Base-by-base conservation (phyloP, 805 yeast genomes). In the Candida dajiaensis region DNA sequence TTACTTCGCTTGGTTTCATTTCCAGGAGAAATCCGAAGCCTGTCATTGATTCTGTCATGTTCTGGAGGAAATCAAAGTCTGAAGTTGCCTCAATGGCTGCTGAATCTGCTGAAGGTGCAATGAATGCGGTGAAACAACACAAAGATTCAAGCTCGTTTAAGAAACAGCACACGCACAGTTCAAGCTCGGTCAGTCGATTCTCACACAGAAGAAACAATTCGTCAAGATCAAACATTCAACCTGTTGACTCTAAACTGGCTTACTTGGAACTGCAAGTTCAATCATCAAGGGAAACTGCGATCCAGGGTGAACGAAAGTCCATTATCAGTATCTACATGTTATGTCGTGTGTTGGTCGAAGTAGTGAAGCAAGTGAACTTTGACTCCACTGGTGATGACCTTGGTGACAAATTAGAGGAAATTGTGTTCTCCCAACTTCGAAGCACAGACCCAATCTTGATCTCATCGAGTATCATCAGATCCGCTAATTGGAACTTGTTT, bases 31-130 rank as follows among this genome's bases (percentile, higher is more conserved):
- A 89, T 54, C 97, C 98, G 0, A 90, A 89, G 59, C 96, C 97
- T 0, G 97, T 94, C 1, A 89, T 95, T 29, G 99, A 94, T 64
- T 89, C 96, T 7, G 96, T 94, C 49, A 90, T 94, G 98, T 90
- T 87, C 62, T 94, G 99, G 99, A 76, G 98, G 50, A 88, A 92
- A 62, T 80, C 92, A 2, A 94, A 94, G 64, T 82, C 95, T 13
- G 98, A 92, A 56, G 83, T 85, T 3, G 88, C 95, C 2, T 77
- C 79, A 25, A 69, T 76, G 64, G 80, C 85, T 1, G 74, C 81
- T 4, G 72, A 78, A 18, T 74, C 73, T 37, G 71, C 75, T 15
- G 81, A 77, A 43, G 71, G 63, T 46, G 69, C 71, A 2, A 36
- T 68, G 0, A 53, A 46, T 7, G 61, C 58, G 0, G 39, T 54